Conservation (phyloP, 2,329 filamentous ascomycete genomes). For the Zymoseptoria passerinii region DNA sequence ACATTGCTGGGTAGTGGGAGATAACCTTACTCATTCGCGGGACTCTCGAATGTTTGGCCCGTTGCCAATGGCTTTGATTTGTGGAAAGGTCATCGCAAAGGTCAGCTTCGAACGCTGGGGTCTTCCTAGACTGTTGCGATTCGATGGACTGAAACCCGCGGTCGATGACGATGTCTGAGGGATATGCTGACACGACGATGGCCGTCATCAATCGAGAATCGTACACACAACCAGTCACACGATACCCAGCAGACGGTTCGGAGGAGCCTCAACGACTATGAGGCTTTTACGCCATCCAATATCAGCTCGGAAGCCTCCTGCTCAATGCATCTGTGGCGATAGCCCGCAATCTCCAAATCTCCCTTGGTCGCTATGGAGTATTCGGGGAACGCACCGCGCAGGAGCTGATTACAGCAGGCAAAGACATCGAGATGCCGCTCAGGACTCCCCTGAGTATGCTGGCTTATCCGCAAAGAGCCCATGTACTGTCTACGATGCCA, state of each 20-base stretch:
- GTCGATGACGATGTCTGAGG: constrained; percentile 11
- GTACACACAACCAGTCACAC: not conserved
- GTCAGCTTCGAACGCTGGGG: not conserved
- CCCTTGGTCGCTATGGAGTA: not conserved
- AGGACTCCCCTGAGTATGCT: too few relatives aligned
- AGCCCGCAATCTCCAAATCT: not conserved
- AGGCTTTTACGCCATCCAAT: not conserved
- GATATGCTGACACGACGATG: not conserved
- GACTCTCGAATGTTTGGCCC: constrained; percentile 86
- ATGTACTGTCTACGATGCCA: too few relatives aligned
- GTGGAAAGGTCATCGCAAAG: constrained; percentile 64
- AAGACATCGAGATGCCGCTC: too few relatives aligned
- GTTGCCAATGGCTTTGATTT: constrained; percentile 73
- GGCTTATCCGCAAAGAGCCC: too few relatives aligned
- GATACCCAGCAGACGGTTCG: too few relatives aligned
- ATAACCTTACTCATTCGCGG: constrained; percentile 74
- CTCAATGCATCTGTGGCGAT: not conserved
- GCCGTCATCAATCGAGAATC: not conserved
- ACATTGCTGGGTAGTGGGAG: constrained; percentile 84
- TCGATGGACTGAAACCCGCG: constrained; percentile 13
- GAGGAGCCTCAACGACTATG: too few relatives aligned
- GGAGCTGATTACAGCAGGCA: not conserved
- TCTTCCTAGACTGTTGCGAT: not conserved
- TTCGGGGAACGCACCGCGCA: not conserved
- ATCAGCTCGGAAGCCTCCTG: not conserved